Evolutionary conservation across 768 basidiomycete species (phyloP).

Genomic region (Hericium rajendrae): DNA sequence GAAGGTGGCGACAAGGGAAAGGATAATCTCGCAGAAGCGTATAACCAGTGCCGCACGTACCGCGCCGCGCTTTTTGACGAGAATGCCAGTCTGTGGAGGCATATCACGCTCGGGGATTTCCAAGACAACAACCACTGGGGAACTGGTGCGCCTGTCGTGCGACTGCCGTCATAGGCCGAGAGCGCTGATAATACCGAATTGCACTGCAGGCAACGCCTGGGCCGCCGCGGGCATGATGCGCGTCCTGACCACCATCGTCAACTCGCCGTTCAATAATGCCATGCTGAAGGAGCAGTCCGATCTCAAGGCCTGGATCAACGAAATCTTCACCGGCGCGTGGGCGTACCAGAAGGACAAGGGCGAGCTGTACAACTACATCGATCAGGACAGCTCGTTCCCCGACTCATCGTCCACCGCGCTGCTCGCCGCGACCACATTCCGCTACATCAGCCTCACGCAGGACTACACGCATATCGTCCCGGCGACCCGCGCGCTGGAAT

Average conservation of each 20-base stretch:
- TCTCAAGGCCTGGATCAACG: conserved; percentile 43
- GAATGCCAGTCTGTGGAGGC: conserved; percentile 43
- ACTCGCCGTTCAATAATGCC: conserved; percentile 28
- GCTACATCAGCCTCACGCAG: conserved; percentile 36
- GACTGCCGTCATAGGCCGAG: not conserved
- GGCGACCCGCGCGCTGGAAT: conserved; percentile 31
- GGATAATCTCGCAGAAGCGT: conserved; percentile 36
- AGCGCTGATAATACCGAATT: conserved; percentile 1
- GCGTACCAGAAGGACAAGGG: conserved; percentile 34
- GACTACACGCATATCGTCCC: conserved; percentile 27
- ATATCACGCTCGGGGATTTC: conserved; percentile 37
- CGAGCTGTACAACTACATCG: conserved; percentile 43
- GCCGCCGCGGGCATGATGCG: conserved; percentile 60
- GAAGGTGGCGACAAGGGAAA: conserved; percentile 26
- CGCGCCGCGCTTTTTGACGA: conserved; percentile 39
- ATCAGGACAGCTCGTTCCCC: conserved; percentile 37
- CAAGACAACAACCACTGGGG: conserved; percentile 46
- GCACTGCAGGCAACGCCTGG: conserved; percentile 49
- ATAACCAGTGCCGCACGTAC: conserved; percentile 49
- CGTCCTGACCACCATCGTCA: conserved; percentile 43
- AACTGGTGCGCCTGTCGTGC: conserved; percentile 30
- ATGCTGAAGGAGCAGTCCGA: conserved; percentile 33
- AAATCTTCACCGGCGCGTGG: conserved; percentile 39
- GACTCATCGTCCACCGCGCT: conserved; percentile 50
- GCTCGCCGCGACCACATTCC: conserved; percentile 46